These are phyloP conservation scores for Boletales sp. DNA, from an alignment of 768 basidiomycete genomes.

Conservation along the genomic window DNA sequence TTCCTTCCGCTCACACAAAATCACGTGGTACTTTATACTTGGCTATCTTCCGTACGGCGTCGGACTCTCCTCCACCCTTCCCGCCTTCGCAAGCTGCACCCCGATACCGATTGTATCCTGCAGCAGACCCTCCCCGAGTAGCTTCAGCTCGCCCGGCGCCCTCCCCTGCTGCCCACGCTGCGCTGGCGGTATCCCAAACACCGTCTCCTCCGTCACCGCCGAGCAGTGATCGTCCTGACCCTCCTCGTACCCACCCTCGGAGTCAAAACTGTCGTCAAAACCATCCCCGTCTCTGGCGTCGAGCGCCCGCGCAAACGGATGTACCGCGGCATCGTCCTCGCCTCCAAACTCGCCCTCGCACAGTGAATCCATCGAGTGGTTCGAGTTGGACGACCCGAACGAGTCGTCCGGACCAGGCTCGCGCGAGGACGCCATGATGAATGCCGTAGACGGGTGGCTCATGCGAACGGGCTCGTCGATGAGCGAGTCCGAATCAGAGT, in stretches of 20 bases:
- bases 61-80: slow-evolving; percentile 61
- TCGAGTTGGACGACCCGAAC: slow-evolving; percentile 49
- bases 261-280: slow-evolving; percentile 53
- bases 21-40: slow-evolving; percentile 14
- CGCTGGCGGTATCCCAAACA: slow-evolving; percentile 66
- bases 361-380: slow-evolving; percentile 57
- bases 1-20: slow-evolving; percentile 22
- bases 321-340: slow-evolving; percentile 42
- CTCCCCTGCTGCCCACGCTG: slow-evolving; percentile 34
- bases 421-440: slow-evolving; percentile 56
- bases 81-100: slow-evolving; percentile 44
- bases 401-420: slow-evolving; percentile 32
- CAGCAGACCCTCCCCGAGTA: slow-evolving; percentile 62
- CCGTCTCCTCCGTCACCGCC: slow-evolving; percentile 53
- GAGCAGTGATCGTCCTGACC: slow-evolving; percentile 12
- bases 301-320: slow-evolving; percentile 53
- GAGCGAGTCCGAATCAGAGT: slow-evolving; percentile 60
- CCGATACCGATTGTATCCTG: slow-evolving; percentile 64
- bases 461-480: slow-evolving; percentile 52
- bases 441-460: slow-evolving; percentile 66
- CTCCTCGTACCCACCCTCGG: slow-evolving; percentile 35
- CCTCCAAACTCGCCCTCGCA: slow-evolving; percentile 38
- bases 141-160: slow-evolving; percentile 37
- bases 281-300: slow-evolving; percentile 35
- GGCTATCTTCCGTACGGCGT: slow-evolving; percentile 42